phyloP scores from a whole-genome alignment of 192 early-diverging fungal genomes.

The Backusella macrospora region DNA sequence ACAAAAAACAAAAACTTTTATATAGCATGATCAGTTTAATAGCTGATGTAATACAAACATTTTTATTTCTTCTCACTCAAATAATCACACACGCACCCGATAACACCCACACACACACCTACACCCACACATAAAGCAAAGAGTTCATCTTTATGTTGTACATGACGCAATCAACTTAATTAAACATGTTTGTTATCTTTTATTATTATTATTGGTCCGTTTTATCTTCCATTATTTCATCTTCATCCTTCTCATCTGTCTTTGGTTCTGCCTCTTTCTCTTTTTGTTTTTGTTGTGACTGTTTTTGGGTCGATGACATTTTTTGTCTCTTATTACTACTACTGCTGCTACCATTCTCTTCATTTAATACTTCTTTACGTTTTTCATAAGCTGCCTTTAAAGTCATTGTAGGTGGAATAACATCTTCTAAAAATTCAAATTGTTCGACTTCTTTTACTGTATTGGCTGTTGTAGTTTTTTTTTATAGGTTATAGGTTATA shows the following conservation, averaged over 20 bases:
- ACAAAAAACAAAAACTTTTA: neutral
- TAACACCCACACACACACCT: neutral
- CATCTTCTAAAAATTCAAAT: conserved; percentile 46
- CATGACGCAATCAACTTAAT: conserved; percentile 2
- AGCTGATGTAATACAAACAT: neutral
- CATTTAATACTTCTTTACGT: conserved; percentile 33
- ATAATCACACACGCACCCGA: neutral
- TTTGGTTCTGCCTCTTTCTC: conserved; percentile 4
- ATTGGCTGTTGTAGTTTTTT: conserved; percentile 22
- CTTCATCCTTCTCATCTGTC: conserved; percentile 11
- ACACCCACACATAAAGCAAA: too few relatives aligned
- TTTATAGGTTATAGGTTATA: too few relatives aligned
- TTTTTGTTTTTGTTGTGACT: neutral
- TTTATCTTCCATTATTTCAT: conserved; percentile 7
- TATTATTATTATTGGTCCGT: neutral
- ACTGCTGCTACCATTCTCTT: conserved; percentile 24
- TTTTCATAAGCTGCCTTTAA: conserved; percentile 47
- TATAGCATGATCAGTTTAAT: conserved; percentile 6
- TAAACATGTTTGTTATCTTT: too few relatives aligned
- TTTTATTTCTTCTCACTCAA: neutral
- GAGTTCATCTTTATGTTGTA: neutral
- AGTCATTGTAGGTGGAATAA: conserved; percentile 51
- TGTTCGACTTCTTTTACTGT: conserved; percentile 39
- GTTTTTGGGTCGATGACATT: neutral
- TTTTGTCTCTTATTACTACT: conserved; percentile 18